These are phyloP conservation scores for Trametes maxima DNA, from an alignment of 768 basidiomycete genomes.

Conservation along the genomic window DNA sequence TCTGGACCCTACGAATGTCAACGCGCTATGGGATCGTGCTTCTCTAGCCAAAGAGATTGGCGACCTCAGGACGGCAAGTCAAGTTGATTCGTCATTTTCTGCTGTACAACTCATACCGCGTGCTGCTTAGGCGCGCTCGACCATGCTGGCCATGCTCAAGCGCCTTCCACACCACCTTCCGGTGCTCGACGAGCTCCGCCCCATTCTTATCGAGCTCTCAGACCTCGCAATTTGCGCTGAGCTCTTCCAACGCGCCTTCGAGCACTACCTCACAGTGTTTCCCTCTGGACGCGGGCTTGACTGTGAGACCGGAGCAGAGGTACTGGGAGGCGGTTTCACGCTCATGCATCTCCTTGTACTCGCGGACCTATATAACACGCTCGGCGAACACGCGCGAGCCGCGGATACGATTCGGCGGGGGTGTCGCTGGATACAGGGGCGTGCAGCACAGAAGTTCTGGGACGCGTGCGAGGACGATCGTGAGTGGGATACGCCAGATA, in stretches of 20 bases:
- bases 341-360: conserved; percentile 78
- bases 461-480: conserved; percentile 83
- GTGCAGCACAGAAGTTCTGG: conserved; percentile 75
- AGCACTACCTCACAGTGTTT: conserved; percentile 57
- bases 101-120: background rate
- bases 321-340: conserved; percentile 46
- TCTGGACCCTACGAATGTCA: conserved; percentile 78
- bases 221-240: conserved; percentile 65
- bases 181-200: conserved; percentile 76
- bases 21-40: conserved; percentile 90
- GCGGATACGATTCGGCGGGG: conserved; percentile 72
- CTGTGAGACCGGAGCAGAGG: conserved; percentile 25
- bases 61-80: conserved; percentile 63
- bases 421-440: conserved; percentile 89
- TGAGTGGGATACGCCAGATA: conserved; percentile 70
- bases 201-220: conserved; percentile 72
- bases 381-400: conserved; percentile 68
- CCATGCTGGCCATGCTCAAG: conserved; percentile 72
- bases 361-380: conserved; percentile 78
- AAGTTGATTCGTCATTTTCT: background rate
- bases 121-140: conserved; percentile 52
- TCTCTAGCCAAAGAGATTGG: conserved; percentile 76
- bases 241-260: conserved; percentile 75
- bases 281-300: conserved; percentile 51
- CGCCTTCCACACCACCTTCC: conserved; percentile 78